These are phyloP conservation scores for Gorgonomyces haynaldii DNA, from an alignment of 192 early-diverging fungal genomes.

Conservation along the genomic window DNA sequence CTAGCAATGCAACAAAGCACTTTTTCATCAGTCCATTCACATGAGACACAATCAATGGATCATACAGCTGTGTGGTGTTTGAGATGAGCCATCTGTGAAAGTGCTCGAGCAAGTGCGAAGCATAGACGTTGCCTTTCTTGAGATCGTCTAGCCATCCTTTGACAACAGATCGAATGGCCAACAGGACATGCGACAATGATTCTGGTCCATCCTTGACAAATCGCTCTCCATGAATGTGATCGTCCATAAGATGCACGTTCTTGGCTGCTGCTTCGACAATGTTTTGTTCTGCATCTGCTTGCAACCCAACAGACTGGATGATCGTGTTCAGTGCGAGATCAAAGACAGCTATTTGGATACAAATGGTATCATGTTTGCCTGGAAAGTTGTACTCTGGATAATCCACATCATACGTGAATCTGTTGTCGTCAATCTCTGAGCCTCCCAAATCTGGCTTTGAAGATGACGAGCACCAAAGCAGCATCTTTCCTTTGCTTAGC, in stretches of 20 bases:
- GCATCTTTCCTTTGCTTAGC: slow-evolving; percentile 62
- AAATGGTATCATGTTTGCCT: slow-evolving; percentile 68
- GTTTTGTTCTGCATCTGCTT: slow-evolving; percentile 29
- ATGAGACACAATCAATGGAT: slow-evolving; percentile 66
- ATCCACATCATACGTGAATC: slow-evolving; percentile 40
- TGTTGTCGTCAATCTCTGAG: slow-evolving; percentile 66
- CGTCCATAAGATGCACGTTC: slow-evolving; percentile 46
- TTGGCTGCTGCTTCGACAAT: not conserved
- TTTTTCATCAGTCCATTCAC: slow-evolving; percentile 85
- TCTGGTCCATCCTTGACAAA: slow-evolving; percentile 29
- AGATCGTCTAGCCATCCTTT: slow-evolving; percentile 68
- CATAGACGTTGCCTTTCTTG: slow-evolving; percentile 41
- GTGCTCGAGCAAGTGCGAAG: slow-evolving; percentile 55
- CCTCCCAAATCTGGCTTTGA: slow-evolving; percentile 80
- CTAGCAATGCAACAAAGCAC: slow-evolving; percentile 71
- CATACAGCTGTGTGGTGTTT: slow-evolving; percentile 60
- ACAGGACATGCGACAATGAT: slow-evolving; percentile 42
- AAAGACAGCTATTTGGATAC: slow-evolving; percentile 70
- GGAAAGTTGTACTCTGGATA: slow-evolving; percentile 65
- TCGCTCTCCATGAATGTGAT: slow-evolving; percentile 32
- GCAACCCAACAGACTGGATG: slow-evolving; percentile 60
- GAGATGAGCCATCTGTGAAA: slow-evolving; percentile 81
- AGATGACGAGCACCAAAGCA: slow-evolving; percentile 84
- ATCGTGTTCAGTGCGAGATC: slow-evolving; percentile 78
- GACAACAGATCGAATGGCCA: slow-evolving; percentile 64